Evolutionary conservation across 2,329 filamentous ascomycete genomes (phyloP).

Genomic region (Drechslerella stenobrocha): DNA sequence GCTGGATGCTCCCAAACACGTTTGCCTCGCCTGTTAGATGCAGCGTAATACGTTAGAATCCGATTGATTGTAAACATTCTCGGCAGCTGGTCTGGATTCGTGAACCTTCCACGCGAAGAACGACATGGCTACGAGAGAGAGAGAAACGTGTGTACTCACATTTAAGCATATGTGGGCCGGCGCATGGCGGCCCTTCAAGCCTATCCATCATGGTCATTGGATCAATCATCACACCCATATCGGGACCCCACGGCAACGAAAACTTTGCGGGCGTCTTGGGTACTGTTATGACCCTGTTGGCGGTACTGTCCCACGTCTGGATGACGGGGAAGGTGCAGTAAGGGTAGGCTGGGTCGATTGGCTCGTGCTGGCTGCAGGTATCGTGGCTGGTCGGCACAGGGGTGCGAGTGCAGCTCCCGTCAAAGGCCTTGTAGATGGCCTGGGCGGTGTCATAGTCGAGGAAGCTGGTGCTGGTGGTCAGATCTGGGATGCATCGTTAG

Average conservation of each 20-base stretch:
- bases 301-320: neutral
- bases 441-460: conserved; percentile 22
- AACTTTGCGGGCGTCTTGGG: conserved; percentile 1
- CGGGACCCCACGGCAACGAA: conserved; percentile 27
- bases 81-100: no score
- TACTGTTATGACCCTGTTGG: neutral
- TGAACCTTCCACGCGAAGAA: no score
- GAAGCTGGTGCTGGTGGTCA: conserved; percentile 20
- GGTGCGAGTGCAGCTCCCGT: conserved; percentile 19
- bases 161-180: neutral
- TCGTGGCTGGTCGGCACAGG: neutral
- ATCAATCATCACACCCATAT: conserved; percentile 18
- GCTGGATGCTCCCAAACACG: conserved; percentile 36
- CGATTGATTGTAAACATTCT: no score
- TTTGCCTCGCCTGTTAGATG: conserved; percentile 9
- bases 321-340: conserved; percentile 27
- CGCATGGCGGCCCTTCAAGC: conserved; percentile 5
- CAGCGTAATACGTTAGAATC: no score
- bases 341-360: neutral
- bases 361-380: neutral
- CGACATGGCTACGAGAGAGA: neutral
- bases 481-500: conserved; percentile 18
- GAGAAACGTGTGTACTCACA: neutral
- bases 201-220: conserved; percentile 15
- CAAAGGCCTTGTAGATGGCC: conserved; percentile 28